phyloP scores from a whole-genome alignment of 2,329 filamentous ascomycete genomes.

The Furcasterigmium furcatum region DNA sequence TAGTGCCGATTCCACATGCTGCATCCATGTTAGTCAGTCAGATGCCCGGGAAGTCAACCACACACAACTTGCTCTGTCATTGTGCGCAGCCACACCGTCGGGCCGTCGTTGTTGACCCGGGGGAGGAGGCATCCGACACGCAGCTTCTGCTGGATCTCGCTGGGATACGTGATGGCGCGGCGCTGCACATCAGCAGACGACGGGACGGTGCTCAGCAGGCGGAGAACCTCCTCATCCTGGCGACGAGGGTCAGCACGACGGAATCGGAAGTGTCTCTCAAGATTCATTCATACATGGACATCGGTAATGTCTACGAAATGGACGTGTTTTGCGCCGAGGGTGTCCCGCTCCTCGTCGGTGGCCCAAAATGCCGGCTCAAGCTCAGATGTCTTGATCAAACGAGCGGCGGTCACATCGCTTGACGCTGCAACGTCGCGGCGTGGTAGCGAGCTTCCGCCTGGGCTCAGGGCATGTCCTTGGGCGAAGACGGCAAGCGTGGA shows the following conservation, averaged over 20 bases:
- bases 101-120: slow-evolving; percentile 22
- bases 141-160: slow-evolving; percentile 23
- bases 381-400: slow-evolving; percentile 31
- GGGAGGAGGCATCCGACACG: slow-evolving; percentile 29
- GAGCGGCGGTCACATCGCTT: too few relatives aligned
- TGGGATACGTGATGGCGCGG: slow-evolving; percentile 28
- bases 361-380: slow-evolving; percentile 33
- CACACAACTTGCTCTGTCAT: slow-evolving; percentile 21
- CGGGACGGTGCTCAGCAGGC: slow-evolving; percentile 15
- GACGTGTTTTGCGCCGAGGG: slow-evolving; percentile 26
- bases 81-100: slow-evolving; percentile 30
- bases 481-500: too few relatives aligned
- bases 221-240: slow-evolving; percentile 24
- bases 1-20: slow-evolving; percentile 45
- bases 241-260: not conserved
- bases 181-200: slow-evolving; percentile 11
- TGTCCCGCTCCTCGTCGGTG: slow-evolving; percentile 36
- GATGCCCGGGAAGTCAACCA: too few relatives aligned
- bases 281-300: slow-evolving; percentile 10
- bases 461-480: too few relatives aligned
- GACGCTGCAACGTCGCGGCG: too few relatives aligned
- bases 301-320: slow-evolving; percentile 35
- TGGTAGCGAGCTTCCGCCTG: too few relatives aligned
- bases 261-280: not conserved
- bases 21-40: slow-evolving; percentile 19